Conservation (phyloP, 495 filamentous ascomycete species). For the Aspergillus cristatus region DNA sequence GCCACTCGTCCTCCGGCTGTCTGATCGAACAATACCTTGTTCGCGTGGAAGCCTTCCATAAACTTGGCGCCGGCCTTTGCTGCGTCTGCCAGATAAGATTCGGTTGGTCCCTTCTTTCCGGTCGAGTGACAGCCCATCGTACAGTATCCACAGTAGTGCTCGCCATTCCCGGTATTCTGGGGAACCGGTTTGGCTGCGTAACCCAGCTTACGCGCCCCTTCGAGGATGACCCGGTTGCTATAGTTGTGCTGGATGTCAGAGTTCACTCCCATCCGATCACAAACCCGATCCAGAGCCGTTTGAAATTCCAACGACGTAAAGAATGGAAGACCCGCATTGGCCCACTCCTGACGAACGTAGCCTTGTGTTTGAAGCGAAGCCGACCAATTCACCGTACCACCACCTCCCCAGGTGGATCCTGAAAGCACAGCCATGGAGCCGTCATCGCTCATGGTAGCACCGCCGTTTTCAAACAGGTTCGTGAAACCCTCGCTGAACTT, state of each 20-base stretch:
- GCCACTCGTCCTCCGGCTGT: conserved; percentile 47
- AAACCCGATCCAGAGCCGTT: conserved; percentile 61
- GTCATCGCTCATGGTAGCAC: conserved; percentile 51
- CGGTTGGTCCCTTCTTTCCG: conserved; percentile 69
- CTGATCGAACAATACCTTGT: conserved; percentile 58
- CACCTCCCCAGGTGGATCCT: conserved; percentile 74
- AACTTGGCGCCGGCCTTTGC: conserved; percentile 64
- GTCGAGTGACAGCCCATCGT: conserved; percentile 61
- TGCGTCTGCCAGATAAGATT: conserved; percentile 72
- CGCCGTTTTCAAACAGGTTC: conserved; percentile 58
- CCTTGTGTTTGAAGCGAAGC: conserved; percentile 74
- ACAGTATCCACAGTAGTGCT: conserved; percentile 75
- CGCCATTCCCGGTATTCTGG: conserved; percentile 62
- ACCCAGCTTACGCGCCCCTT: conserved; percentile 68
- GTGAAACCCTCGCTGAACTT: conserved; percentile 39
- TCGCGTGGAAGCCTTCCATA: conserved; percentile 65
- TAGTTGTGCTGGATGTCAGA: conserved; percentile 60
- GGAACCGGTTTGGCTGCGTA: conserved; percentile 62
- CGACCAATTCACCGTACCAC: conserved; percentile 83
- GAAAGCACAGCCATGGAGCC: conserved; percentile 51
- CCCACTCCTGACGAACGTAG: conserved; percentile 78
- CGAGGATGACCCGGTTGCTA: conserved; percentile 56
- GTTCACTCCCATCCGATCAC: conserved; percentile 71
- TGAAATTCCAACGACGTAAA: conserved; percentile 73
- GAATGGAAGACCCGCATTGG: conserved; percentile 58